phyloP scores from a whole-genome alignment of 495 filamentous ascomycete genomes.

The Xylaria venustula region DNA sequence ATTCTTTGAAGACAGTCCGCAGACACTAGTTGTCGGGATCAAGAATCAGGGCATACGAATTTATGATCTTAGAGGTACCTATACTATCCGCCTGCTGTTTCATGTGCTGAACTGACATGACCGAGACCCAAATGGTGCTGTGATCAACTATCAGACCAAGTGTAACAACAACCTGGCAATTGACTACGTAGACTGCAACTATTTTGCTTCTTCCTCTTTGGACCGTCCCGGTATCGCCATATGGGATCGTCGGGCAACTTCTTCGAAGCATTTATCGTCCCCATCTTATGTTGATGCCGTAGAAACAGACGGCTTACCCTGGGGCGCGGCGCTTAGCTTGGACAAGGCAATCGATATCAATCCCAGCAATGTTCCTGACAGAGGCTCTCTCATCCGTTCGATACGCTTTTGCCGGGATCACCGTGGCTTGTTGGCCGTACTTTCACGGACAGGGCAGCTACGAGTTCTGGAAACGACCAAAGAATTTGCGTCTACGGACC shows the following conservation, averaged over 20 bases:
- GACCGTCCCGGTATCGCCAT: slow-evolving; percentile 71
- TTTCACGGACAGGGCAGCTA: slow-evolving; percentile 77
- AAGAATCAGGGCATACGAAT: slow-evolving; percentile 84
- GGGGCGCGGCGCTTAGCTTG: slow-evolving; percentile 65
- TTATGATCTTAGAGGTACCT: slow-evolving; percentile 81
- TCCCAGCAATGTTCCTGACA: slow-evolving; percentile 40
- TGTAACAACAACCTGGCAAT: slow-evolving; percentile 90
- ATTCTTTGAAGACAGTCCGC: slow-evolving; percentile 84
- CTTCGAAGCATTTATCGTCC: slow-evolving; percentile 43
- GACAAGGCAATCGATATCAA: slow-evolving; percentile 59
- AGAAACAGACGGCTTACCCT: slow-evolving; percentile 48
- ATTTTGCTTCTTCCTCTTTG: slow-evolving; percentile 84
- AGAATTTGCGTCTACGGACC: slow-evolving; percentile 48
- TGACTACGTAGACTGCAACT: slow-evolving; percentile 86
- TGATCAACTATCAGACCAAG: slow-evolving; percentile 65
- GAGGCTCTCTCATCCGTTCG: slow-evolving; percentile 65
- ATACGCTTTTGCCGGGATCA: slow-evolving; percentile 76
- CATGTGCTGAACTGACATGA: slow-evolving; percentile 8
- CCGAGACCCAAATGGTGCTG: slow-evolving; percentile 53
- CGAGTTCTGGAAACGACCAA: slow-evolving; percentile 69
- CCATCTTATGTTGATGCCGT: slow-evolving; percentile 46
- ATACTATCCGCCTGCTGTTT: not conserved
- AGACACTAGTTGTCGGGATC: slow-evolving; percentile 77
- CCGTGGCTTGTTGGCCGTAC: slow-evolving; percentile 68
- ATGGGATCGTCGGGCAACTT: slow-evolving; percentile 80